Conservation (phyloP, 2,329 filamentous ascomycete genomes). For the Claviceps sp. region DNA sequence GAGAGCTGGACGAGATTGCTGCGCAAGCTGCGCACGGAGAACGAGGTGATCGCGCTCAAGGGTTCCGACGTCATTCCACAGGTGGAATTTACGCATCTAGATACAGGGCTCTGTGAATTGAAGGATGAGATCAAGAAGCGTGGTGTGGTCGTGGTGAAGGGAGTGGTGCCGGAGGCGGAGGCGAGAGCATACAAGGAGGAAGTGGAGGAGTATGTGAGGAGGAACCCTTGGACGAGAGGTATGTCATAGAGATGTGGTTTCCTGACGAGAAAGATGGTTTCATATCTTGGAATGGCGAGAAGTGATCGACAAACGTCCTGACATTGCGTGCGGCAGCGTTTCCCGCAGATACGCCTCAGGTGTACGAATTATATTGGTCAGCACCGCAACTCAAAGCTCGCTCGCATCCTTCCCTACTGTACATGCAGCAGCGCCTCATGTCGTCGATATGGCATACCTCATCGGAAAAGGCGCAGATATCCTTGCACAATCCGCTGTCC, state of each 20-base stretch:
- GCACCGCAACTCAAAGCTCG: conserved; percentile 53
- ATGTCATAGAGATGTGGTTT: neutral
- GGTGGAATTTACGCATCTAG: conserved; percentile 32
- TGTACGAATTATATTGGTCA: conserved; percentile 68
- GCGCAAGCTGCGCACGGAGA: conserved; percentile 29
- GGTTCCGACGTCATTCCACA: conserved; percentile 39
- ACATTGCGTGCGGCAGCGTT: conserved; percentile 34
- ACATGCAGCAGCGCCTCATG: conserved; percentile 49
- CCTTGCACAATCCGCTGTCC: conserved; percentile 40
- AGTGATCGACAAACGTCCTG: neutral
- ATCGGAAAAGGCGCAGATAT: conserved; percentile 32
- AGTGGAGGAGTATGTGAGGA: conserved; percentile 49
- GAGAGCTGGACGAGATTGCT: conserved; percentile 37
- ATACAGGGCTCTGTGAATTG: conserved; percentile 21
- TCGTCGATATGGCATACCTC: conserved; percentile 41
- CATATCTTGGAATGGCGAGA: too few species aligned
- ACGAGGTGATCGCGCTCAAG: conserved; percentile 28
- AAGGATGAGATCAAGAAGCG: conserved; percentile 43
- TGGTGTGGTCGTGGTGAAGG: conserved; percentile 50
- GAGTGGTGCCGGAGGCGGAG: conserved; percentile 49
- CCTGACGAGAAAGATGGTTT: too few species aligned
- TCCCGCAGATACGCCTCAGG: conserved; percentile 51
- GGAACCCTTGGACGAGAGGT: conserved; percentile 48
- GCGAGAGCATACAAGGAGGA: conserved; percentile 52
- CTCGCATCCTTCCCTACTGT: conserved; percentile 50